Evolutionary conservation across 257 asterid genomes (phyloP).

Genomic region (Solanum gandarillasii): DNA sequence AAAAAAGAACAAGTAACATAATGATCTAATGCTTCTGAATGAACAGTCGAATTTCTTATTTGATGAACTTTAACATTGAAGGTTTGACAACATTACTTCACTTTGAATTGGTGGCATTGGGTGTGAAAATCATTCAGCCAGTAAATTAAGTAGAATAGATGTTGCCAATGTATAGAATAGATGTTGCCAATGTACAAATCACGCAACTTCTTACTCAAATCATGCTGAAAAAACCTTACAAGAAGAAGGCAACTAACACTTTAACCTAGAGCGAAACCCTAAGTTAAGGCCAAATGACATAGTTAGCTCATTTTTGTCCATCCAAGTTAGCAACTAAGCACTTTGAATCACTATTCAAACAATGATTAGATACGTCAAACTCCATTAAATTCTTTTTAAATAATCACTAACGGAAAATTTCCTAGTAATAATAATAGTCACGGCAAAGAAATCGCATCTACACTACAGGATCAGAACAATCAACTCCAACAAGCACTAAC

Average conservation of each 20-base stretch:
- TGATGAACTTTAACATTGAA: not conserved
- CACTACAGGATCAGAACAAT: not conserved
- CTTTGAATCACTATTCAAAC: not conserved
- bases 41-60: not conserved
- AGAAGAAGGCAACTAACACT: not conserved
- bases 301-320: not conserved
- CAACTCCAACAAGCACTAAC: not conserved
- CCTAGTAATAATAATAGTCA: not conserved
- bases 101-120: not conserved
- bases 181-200: not conserved
- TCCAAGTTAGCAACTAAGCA: not conserved
- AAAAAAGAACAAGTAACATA: not conserved
- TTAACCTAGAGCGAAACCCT: not conserved
- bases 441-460: not conserved
- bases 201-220: not conserved
- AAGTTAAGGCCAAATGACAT: not conserved
- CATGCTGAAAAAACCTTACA: not conserved
- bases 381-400: not conserved
- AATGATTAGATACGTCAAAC: not conserved
- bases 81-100: not conserved
- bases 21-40: not conserved
- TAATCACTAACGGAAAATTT: not conserved
- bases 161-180: not conserved
- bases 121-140: not conserved
- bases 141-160: not conserved